phyloP scores from a whole-genome alignment of 257 asterid species.

The Euphrasia confusa region DNA sequence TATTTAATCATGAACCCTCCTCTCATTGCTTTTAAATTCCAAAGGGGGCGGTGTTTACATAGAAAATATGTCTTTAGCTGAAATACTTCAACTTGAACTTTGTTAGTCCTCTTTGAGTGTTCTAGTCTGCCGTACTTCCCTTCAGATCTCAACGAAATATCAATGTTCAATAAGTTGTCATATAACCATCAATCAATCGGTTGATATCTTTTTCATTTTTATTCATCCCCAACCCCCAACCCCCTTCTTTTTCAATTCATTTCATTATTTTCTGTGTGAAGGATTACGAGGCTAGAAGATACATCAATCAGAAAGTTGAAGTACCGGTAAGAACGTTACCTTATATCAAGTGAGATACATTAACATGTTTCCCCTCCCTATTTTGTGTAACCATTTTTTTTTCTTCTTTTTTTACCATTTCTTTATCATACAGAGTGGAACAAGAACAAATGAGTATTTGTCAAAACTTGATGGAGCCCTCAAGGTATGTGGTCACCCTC shows the following conservation, averaged over 20 bases:
- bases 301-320: constrained; percentile 78
- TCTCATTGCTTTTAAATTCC: constrained; percentile 17
- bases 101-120: background rate
- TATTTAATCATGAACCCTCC: constrained; percentile 2
- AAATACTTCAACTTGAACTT: background rate
- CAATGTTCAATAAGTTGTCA: constrained; percentile 5
- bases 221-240: background rate
- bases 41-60: constrained; percentile 6
- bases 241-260: background rate
- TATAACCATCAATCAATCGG: background rate
- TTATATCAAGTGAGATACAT: constrained; percentile 14
- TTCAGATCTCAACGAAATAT: constrained; percentile 10
- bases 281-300: constrained; percentile 80
- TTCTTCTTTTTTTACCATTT: background rate
- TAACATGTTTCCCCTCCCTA: background rate
- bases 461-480: constrained; percentile 73
- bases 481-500: constrained; percentile 43
- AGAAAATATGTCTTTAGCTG: constrained; percentile 4
- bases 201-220: background rate
- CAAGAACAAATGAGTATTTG: constrained; percentile 63
- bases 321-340: constrained; percentile 48
- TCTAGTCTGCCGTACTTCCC: background rate
- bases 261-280: constrained; percentile 21
- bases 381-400: background rate
- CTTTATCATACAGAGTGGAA: constrained; percentile 60